phyloP scores from a whole-genome alignment of 2,329 filamentous ascomycete genomes.

The Emergomyces orientalis region DNA sequence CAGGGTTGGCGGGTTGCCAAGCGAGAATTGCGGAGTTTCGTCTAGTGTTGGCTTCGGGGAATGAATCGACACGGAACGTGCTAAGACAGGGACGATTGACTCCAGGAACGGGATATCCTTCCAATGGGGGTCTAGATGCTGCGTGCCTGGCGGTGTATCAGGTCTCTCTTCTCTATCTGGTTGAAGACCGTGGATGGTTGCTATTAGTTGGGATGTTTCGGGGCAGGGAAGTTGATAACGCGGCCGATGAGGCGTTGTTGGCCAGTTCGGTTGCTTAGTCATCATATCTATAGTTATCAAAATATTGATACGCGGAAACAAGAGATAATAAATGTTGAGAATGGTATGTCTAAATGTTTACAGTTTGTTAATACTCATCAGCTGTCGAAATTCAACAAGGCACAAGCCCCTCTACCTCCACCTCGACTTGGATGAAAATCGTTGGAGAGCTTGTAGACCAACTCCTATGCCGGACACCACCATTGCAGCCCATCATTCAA shows the following conservation, averaged over 20 bases:
- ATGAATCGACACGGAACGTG: background rate
- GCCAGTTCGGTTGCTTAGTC: background rate
- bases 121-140: background rate
- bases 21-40: background rate
- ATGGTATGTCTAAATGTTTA: too few species aligned
- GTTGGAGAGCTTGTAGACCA: too few species aligned
- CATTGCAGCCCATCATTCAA: too few species aligned
- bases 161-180: background rate
- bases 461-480: too few species aligned
- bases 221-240: background rate
- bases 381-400: too few species aligned
- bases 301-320: too few species aligned
- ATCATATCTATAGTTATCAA: background rate
- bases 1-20: background rate
- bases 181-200: background rate
- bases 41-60: background rate
- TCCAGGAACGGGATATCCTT: background rate
- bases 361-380: too few species aligned
- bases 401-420: too few species aligned
- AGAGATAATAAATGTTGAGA: background rate
- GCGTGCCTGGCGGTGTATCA: background rate
- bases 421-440: too few species aligned
- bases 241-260: background rate
- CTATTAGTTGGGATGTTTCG: background rate
- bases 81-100: background rate